These are phyloP conservation scores for Aurifilum marmelostoma DNA, from an alignment of 2,329 filamentous ascomycete genomes.

Conservation along the genomic window DNA sequence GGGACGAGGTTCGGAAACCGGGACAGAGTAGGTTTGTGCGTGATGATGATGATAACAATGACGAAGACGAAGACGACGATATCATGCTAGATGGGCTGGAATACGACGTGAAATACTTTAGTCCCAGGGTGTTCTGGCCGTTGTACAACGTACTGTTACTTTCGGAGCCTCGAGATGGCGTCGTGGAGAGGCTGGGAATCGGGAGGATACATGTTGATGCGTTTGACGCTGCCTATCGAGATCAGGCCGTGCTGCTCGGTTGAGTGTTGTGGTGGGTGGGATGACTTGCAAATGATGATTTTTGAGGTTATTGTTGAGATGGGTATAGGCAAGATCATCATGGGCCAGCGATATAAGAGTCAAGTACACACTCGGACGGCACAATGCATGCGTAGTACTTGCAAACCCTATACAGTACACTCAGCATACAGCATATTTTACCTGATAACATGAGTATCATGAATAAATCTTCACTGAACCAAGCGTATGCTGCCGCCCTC, in stretches of 20 bases:
- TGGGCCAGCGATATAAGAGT: too few species aligned
- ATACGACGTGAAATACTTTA: conserved; percentile 14
- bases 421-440: too few species aligned
- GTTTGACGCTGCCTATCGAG: conserved; percentile 8
- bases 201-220: conserved; percentile 25
- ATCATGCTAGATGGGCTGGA: neutral
- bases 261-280: neutral
- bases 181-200: conserved; percentile 22
- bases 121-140: conserved; percentile 13
- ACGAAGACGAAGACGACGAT: neutral
- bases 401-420: too few species aligned
- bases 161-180: conserved; percentile 7
- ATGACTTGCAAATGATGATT: neutral
- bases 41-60: neutral
- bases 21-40: neutral
- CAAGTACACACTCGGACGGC: neutral
- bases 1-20: neutral
- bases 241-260: conserved; percentile 1
- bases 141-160: conserved; percentile 22
- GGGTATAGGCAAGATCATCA: too few species aligned
- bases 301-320: neutral
- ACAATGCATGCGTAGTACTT: too few species aligned
- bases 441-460: too few species aligned
- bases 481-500: too few species aligned
- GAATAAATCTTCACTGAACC: too few species aligned